phyloP scores from a whole-genome alignment of 1,284 basidiomycete species.

The Sanguinoderma infundibulare region DNA sequence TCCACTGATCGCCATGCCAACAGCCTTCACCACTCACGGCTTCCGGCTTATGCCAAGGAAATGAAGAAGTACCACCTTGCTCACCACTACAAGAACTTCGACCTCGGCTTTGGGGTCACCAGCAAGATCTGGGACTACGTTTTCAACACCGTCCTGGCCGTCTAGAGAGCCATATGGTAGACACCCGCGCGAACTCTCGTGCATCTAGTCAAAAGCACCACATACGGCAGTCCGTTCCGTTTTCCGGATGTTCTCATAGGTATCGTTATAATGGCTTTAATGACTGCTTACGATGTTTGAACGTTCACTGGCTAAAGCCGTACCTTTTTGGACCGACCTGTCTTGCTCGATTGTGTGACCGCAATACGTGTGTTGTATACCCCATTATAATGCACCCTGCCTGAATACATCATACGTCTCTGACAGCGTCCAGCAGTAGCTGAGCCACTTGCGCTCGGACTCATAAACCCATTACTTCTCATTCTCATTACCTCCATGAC shows the following conservation, averaged over 20 bases:
- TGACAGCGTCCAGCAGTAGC: background rate
- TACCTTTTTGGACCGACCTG: background rate
- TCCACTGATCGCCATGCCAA: background rate
- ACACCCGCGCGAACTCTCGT: background rate
- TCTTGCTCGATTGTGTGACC: background rate
- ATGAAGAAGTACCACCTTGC: slow-evolving; percentile 99
- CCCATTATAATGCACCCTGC: too few species aligned
- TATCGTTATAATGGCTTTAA: slow-evolving; percentile 4
- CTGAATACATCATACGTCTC: too few species aligned
- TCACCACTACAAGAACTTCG: slow-evolving; percentile 99
- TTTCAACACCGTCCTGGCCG: slow-evolving; percentile 82
- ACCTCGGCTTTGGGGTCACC: slow-evolving; percentile 97
- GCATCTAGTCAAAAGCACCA: background rate
- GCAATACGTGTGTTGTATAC: background rate
- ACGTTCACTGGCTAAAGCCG: background rate
- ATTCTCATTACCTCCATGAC: too few species aligned
- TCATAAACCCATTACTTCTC: too few species aligned
- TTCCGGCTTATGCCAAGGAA: slow-evolving; percentile 87
- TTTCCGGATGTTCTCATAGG: background rate
- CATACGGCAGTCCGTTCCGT: background rate
- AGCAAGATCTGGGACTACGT: slow-evolving; percentile 96
- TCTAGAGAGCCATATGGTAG: slow-evolving; percentile 41
- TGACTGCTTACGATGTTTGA: background rate
- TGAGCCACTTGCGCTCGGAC: background rate
- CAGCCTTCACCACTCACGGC: slow-evolving; percentile 86